Conservation (phyloP, 179 eudicot genomes). For the Heliamphora pulchella region DNA sequence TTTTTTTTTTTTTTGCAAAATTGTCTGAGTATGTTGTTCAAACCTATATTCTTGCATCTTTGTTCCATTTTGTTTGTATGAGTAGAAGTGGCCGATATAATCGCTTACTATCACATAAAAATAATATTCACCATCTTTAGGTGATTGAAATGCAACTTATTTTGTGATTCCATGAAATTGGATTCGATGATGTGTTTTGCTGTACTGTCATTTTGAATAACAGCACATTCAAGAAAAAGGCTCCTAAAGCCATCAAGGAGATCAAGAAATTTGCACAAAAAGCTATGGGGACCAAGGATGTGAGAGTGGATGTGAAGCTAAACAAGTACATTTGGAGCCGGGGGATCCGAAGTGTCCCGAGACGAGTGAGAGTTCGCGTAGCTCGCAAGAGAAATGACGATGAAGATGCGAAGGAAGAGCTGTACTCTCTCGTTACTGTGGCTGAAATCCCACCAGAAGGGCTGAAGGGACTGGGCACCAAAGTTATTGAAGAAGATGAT, state of each 20-base stretch:
- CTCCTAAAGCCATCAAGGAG: conserved; percentile 86
- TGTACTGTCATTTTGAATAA: not conserved
- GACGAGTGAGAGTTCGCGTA: conserved; percentile 69
- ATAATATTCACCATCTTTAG: not conserved
- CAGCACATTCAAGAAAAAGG: conserved; percentile 96
- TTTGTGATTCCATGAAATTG: not conserved
- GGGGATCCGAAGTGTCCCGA: conserved; percentile 83
- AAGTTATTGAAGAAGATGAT: conserved; percentile 73
- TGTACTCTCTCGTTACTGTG: conserved; percentile 79
- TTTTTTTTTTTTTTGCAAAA: too few species aligned
- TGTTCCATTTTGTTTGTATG: not conserved
- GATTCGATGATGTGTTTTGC: not conserved
- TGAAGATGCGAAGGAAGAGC: conserved; percentile 93
- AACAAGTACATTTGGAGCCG: conserved; percentile 84
- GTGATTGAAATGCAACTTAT: not conserved
- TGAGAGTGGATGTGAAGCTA: conserved; percentile 81
- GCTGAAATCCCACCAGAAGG: conserved; percentile 77
- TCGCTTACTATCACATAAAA: not conserved
- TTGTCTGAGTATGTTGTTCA: too few species aligned
- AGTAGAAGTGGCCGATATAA: not conserved
- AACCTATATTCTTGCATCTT: too few species aligned
- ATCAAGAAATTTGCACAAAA: conserved; percentile 69
- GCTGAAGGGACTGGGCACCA: conserved; percentile 75
- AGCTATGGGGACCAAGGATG: conserved; percentile 88
- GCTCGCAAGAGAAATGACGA: conserved; percentile 92